A percentile compares a stretch with the other conserved stretches of the same genome.
These are phyloP conservation scores for Cicer yamashitae DNA, from an alignment of 306 rosid species.

Conservation along the genomic window DNA sequence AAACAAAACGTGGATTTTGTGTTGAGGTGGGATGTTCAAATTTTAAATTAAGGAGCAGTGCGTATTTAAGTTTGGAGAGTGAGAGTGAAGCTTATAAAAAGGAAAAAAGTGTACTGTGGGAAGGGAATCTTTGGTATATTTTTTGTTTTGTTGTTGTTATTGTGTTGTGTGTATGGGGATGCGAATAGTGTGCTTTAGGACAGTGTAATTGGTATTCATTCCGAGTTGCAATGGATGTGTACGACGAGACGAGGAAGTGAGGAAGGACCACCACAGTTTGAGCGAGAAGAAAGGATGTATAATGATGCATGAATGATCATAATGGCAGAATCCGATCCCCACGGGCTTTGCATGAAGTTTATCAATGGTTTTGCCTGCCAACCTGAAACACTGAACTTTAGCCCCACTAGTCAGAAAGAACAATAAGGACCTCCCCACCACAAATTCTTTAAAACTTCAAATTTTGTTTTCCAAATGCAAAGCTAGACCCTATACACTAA, in stretches of 20 bases:
- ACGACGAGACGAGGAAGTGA: background rate
- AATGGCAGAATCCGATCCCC: conserved; percentile 28
- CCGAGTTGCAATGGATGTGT: background rate
- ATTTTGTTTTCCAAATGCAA: too few relatives aligned
- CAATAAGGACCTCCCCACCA: too few relatives aligned
- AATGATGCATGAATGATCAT: conserved; percentile 12
- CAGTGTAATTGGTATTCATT: conserved; percentile 8
- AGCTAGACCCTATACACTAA: too few relatives aligned
- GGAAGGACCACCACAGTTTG: conserved; percentile 42
- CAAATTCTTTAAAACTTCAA: too few relatives aligned
- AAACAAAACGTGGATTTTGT: conserved; percentile 7
- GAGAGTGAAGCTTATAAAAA: conserved; percentile 36
- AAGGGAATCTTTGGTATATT: conserved; percentile 40
- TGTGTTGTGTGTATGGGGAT: background rate
- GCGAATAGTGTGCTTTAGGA: conserved; percentile 4
- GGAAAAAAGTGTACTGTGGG: conserved; percentile 32
- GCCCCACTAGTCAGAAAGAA: conserved; percentile 17
- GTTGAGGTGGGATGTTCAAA: conserved; percentile 20
- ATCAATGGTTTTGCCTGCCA: conserved; percentile 16
- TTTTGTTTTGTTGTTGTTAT: background rate
- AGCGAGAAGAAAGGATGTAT: conserved; percentile 10
- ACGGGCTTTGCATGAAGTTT: conserved; percentile 45
- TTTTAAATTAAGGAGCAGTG: conserved; percentile 34
- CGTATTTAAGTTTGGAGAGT: background rate
- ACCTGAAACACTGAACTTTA: background rate